These are phyloP conservation scores for Golubevia pallescens DNA, from an alignment of 1,284 basidiomycete species.

Conservation along the genomic window DNA sequence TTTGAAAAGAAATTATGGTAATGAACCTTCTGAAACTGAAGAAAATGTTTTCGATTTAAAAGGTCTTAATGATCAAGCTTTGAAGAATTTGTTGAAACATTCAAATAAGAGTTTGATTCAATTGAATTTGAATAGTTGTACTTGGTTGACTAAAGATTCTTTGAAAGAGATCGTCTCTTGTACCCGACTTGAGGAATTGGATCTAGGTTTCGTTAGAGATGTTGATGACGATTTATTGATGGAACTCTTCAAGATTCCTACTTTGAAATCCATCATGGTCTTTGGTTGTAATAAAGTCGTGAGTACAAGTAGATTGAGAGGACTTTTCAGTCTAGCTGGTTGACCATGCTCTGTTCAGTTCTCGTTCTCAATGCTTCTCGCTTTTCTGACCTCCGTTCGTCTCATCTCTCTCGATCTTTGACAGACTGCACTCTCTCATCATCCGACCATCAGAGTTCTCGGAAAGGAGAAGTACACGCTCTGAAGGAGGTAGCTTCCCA, in stretches of 20 bases:
- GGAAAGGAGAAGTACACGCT: too few species aligned
- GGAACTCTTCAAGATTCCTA: constrained; percentile 25
- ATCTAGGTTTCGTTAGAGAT: constrained; percentile 51
- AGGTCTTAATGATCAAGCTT: neutral
- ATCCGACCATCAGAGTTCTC: too few species aligned
- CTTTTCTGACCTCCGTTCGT: too few species aligned
- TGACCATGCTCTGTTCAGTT: too few species aligned
- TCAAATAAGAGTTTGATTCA: neutral
- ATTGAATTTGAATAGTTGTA: neutral
- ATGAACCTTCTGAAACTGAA: neutral
- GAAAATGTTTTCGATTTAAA: neutral
- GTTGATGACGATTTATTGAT: constrained; percentile 44
- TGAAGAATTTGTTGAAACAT: neutral
- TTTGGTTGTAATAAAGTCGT: constrained; percentile 42
- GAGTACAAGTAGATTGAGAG: neutral
- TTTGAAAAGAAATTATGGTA: too few species aligned
- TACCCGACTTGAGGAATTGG: constrained; percentile 34
- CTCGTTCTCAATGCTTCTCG: too few species aligned
- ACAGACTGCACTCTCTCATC: too few species aligned
- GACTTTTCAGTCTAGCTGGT: too few species aligned
- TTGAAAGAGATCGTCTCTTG: constrained; percentile 6
- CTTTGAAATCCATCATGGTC: constrained; percentile 33
- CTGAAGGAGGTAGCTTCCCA: too few species aligned
- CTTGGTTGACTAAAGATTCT: neutral
- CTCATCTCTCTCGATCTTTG: too few species aligned